Percentiles rank a stretch among this genome's conserved stretches.
Evolutionary conservation across 257 asterid genomes (phyloP).

Genomic region (Petunia secreta): DNA sequence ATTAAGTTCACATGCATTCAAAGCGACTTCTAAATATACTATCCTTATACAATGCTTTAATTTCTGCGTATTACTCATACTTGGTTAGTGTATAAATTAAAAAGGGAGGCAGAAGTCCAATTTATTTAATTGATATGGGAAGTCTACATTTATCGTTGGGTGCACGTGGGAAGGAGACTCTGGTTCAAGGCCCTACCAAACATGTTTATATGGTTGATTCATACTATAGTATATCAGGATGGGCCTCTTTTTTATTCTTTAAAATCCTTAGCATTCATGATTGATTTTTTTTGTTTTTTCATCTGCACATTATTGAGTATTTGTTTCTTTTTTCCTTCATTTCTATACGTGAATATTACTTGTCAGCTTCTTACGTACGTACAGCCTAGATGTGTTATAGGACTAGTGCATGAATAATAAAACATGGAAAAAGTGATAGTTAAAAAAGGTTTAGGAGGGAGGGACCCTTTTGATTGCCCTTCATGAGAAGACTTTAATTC

Average conservation of each 20-base stretch:
- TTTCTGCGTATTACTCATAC: neutral
- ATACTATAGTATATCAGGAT: conserved; percentile 20
- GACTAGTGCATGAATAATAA: conserved; percentile 10
- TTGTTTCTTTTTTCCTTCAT: neutral
- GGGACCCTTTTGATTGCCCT: conserved; percentile 33
- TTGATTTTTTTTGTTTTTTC: conserved; percentile 21
- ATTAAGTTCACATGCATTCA: conserved; percentile 61
- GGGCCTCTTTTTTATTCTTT: conserved; percentile 32
- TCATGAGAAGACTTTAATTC: conserved; percentile 25
- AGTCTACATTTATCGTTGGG: conserved; percentile 31
- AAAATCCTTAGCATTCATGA: conserved; percentile 28
- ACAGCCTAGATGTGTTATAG: neutral
- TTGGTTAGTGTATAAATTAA: neutral
- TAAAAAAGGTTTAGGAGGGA: conserved; percentile 20
- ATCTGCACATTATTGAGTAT: conserved; percentile 22
- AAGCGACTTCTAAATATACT: conserved; percentile 33
- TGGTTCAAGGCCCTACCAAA: conserved; percentile 36
- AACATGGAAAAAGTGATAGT: neutral
- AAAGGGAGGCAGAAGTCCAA: conserved; percentile 16
- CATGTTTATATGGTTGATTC: conserved; percentile 35
- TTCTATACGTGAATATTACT: conserved; percentile 23
- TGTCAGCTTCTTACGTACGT: conserved; percentile 34
- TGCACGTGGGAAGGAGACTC: conserved; percentile 52
- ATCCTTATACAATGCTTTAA: conserved; percentile 22
- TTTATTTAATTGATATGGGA: conserved; percentile 25